Conservation (phyloP, 352 stramenopile genomes). For the Hyaloperonospora brassicae region DNA sequence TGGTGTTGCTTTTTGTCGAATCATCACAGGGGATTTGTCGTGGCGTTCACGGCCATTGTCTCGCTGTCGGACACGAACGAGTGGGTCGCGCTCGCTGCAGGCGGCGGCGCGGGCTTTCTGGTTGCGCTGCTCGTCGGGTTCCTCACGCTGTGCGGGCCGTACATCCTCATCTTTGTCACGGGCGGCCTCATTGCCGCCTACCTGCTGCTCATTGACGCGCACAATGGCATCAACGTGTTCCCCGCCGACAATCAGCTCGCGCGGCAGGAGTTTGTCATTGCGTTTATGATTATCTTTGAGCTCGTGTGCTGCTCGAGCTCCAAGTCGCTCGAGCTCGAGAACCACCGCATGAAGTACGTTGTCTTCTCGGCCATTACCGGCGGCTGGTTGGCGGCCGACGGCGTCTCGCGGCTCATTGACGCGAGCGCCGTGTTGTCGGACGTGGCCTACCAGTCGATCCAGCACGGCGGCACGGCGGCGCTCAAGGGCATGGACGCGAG, state of each 20-base stretch:
- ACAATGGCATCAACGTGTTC: slow-evolving; percentile 63
- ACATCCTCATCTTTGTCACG: slow-evolving; percentile 57
- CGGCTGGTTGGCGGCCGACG: slow-evolving; percentile 71
- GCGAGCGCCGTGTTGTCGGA: slow-evolving; percentile 44
- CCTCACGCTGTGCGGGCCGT: slow-evolving; percentile 60
- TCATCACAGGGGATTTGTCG: slow-evolving; percentile 48
- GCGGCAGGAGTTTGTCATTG: slow-evolving; percentile 82
- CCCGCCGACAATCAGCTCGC: slow-evolving; percentile 63
- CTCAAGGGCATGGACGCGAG: slow-evolving; percentile 42
- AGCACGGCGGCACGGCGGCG: slow-evolving; percentile 44
- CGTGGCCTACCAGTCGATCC: slow-evolving; percentile 61
- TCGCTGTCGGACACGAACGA: slow-evolving; percentile 61
- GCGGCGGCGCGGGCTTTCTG: slow-evolving; percentile 54
- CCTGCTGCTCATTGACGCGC: slow-evolving; percentile 67
- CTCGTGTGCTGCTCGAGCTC: slow-evolving; percentile 68
- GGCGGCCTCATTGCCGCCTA: slow-evolving; percentile 64
- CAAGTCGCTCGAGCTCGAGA: slow-evolving; percentile 79
- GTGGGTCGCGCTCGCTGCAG: slow-evolving; percentile 60
- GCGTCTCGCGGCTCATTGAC: slow-evolving; percentile 64
- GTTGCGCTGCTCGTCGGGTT: slow-evolving; percentile 66
- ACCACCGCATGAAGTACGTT: slow-evolving; percentile 87
- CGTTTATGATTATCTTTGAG: slow-evolving; percentile 84
- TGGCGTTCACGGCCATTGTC: slow-evolving; percentile 57
- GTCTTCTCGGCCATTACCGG: slow-evolving; percentile 64
- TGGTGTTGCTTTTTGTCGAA: slow-evolving; percentile 7